phyloP scores from a whole-genome alignment of 2,329 filamentous ascomycete species.

The Fusarium haematococcum region DNA sequence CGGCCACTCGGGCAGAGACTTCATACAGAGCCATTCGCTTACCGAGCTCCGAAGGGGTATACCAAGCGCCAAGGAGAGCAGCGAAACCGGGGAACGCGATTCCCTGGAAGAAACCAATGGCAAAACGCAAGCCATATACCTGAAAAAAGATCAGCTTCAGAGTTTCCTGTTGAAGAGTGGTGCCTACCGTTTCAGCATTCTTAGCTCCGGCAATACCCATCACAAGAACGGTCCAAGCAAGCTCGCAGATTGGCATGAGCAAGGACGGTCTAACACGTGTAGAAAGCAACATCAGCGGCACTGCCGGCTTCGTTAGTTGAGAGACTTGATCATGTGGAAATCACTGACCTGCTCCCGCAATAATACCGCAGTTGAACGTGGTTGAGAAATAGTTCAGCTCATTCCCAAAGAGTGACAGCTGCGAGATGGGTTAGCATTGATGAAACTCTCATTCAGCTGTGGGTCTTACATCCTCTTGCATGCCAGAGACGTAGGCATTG shows the following conservation, averaged over 20 bases:
- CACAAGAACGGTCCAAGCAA: constrained; percentile 39
- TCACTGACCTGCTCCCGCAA: constrained; percentile 14
- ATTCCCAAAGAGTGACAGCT: constrained; percentile 23
- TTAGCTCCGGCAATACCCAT: constrained; percentile 44
- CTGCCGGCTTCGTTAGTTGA: background rate
- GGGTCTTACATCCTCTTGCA: constrained; percentile 23
- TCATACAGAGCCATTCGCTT: constrained; percentile 47
- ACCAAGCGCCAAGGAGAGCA: constrained; percentile 48
- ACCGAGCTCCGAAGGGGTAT: constrained; percentile 44
- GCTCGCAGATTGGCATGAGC: constrained; percentile 47
- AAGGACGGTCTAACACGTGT: constrained; percentile 44
- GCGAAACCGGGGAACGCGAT: constrained; percentile 43
- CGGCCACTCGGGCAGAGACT: constrained; percentile 34
- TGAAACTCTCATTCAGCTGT: rapidly evolving
- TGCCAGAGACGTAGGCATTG: constrained; percentile 28
- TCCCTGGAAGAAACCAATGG: constrained; percentile 47
- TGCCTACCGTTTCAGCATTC: constrained; percentile 31
- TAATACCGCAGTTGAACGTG: constrained; percentile 25
- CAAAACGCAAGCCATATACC: constrained; percentile 46
- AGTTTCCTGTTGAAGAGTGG: no score
- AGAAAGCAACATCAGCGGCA: constrained; percentile 18
- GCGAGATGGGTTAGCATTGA: background rate
- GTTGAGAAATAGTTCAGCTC: constrained; percentile 25
- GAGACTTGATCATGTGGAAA: no score
- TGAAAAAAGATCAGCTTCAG: background rate